Evolutionary conservation across 1,284 basidiomycete genomes (phyloP), one percentile per base, ranked within the genome.

Genomic region (Agaricales sp.): DNA sequence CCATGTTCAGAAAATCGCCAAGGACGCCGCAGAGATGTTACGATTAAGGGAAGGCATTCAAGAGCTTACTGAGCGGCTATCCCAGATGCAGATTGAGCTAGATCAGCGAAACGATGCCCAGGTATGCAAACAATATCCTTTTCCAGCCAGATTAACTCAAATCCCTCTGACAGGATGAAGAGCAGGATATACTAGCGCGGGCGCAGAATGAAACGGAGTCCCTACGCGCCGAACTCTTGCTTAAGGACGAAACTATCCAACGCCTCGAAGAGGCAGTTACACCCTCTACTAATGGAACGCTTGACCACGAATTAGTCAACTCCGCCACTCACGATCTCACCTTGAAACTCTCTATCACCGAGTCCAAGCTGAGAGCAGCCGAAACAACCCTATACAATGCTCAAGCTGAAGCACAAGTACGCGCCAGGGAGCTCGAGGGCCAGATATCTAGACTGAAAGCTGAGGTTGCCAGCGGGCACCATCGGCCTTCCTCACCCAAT

Each of bases 331-430:
- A 87, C 55, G 81, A 86, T 53, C 86, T 89, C 57, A 71, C 75
- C 4, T 75, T 93, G 47, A 89, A 91, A 54, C 67, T 92, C 2
- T 92, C 89, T 41, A 69, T 78, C 13, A 77, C 87, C 12, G 82
- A 86, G 38, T 87, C 86, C 0, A 77, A 78, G 57, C 81, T 93
- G 48, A 79, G 90, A 6, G 70, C 75, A 2, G 69, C 92, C 54
- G 87, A 93, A 66, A 75, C 77, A 2, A 61, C 74, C 3, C 69
- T 87, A 4, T 90, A 88, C 62, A 77, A 86, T 48, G 79, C 87
- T 4, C 78, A 87, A 51, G 78, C 78, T 20, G 73, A 72, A 48
- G 73, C 78, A 14, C 88, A 91, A 8, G 8, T 11, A n/a, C 8
- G n/a, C 30, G n/a, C n/a, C 30, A 8, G 30, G 60, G 63, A 72